Percentiles rank a stretch among this genome's conserved stretches.
phyloP scores from a whole-genome alignment of 1,284 basidiomycete genomes.

The Earliella scabrosa region DNA sequence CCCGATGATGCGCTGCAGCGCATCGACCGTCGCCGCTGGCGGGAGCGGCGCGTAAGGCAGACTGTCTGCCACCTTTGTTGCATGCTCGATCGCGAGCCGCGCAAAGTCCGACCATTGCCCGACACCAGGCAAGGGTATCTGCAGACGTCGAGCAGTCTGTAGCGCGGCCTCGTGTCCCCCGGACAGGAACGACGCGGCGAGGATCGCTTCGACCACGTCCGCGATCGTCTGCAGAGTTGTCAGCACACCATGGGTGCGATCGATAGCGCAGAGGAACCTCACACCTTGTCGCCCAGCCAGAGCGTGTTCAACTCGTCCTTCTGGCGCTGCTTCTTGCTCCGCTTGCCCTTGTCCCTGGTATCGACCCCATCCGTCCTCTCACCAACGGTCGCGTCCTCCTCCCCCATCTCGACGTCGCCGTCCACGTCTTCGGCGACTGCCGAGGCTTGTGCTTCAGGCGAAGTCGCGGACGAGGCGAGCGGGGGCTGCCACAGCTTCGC shows the following conservation, averaged over 20 bases:
- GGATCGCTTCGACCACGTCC: slow-evolving; percentile 81
- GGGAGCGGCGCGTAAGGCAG: slow-evolving; percentile 19
- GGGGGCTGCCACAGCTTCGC: slow-evolving; percentile 62
- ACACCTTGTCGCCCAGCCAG: slow-evolving; percentile 78
- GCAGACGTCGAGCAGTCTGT: slow-evolving; percentile 62
- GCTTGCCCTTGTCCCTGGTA: slow-evolving; percentile 11
- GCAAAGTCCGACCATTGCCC: slow-evolving; percentile 74
- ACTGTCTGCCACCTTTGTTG: slow-evolving; percentile 41
- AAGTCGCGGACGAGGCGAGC: not conserved
- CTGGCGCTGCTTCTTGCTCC: slow-evolving; percentile 46
- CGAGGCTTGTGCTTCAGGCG: not conserved
- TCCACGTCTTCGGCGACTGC: not conserved
- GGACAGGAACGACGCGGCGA: slow-evolving; percentile 78
- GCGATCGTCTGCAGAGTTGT: slow-evolving; percentile 63
- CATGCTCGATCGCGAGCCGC: slow-evolving; percentile 37
- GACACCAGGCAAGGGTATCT: slow-evolving; percentile 61
- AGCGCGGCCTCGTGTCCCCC: slow-evolving; percentile 70
- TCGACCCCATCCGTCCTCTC: too few species aligned
- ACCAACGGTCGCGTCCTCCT: not conserved
- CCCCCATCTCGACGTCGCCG: slow-evolving; percentile 16
- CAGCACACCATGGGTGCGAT: too few species aligned
- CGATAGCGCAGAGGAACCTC: too few species aligned
- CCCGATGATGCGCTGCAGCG: slow-evolving; percentile 67
- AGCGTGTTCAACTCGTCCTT: slow-evolving; percentile 53
- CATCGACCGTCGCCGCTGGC: slow-evolving; percentile 46